Evolutionary conservation across 768 basidiomycete genomes (phyloP), one percentile per base, ranked within the genome.

Genomic region (Crepidotus variabilis): DNA sequence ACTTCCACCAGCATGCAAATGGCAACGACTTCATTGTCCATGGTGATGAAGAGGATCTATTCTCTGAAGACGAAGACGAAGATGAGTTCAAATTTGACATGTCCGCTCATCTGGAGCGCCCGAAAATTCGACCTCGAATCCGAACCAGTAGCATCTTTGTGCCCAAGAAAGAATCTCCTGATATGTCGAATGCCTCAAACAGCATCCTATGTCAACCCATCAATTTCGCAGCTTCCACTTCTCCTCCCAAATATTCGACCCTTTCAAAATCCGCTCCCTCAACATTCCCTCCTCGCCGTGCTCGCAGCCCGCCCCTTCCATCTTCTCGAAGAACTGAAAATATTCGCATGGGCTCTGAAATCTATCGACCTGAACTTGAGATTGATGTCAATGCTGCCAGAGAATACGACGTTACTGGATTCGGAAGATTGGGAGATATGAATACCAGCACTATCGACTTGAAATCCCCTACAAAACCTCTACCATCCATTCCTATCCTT

Each of bases 121-220:
- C 70, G 32, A 63, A 64, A 54, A 58, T 65, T 11, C 65, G 65
- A 22, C 69, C 71, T 16, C 62, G 74, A 32, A 60, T 63, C 48
- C 72, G 76, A 28, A 72, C 71, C 14, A 70, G 66, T 50, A 75
- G 72, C 60, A 75, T 55, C 36, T 55, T 55, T 16, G 22, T 55
- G 47, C 24, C 47, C 13, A 55, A 50, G 23, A 18, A 28, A 49
- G 22, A 3, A 28, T 4, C 28, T 28, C 3, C 28, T 8, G 28
- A 28, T 28, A 28, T 28, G 28, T 28, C 28, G 28, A 28, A 28
- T 8, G 28, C 28, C 8, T 28, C 28, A 28, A 28, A 28, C 28
- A 28, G 28, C 8, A 28, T 55, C 20, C 1, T 23, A 33, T 23
- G 21, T 22, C 48, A 51, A n/a, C 47, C 47, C 18, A 28, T 22